Evolutionary conservation across 306 rosid species (phyloP).

Genomic region (Acacia crassicarpa): DNA sequence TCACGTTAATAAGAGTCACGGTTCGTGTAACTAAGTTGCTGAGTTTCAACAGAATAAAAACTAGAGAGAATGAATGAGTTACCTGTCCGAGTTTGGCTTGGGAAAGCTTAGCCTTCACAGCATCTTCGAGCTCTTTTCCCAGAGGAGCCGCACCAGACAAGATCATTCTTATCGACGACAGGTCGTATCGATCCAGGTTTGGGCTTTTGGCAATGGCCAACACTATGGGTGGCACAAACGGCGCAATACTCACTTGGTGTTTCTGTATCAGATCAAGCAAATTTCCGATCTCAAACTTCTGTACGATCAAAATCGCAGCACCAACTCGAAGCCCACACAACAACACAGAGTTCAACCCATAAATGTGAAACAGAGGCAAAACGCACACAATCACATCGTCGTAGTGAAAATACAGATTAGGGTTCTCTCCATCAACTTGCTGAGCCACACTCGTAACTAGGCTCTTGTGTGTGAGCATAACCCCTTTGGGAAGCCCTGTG

Average conservation of each 20-base stretch:
- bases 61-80: background rate
- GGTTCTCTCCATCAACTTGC: slow-evolving; percentile 77
- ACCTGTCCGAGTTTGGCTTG: slow-evolving; percentile 75
- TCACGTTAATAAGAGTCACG: too few relatives aligned
- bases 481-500: slow-evolving; percentile 74
- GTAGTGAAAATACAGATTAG: slow-evolving; percentile 43
- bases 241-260: slow-evolving; percentile 59
- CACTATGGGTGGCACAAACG: slow-evolving; percentile 79
- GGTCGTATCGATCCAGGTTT: slow-evolving; percentile 34
- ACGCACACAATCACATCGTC: slow-evolving; percentile 79
- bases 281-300: slow-evolving; percentile 53
- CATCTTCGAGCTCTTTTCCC: slow-evolving; percentile 64
- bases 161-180: slow-evolving; percentile 65
- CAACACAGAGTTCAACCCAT: slow-evolving; percentile 47
- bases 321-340: slow-evolving; percentile 65
- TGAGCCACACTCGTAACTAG: slow-evolving; percentile 72
- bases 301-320: slow-evolving; percentile 65
- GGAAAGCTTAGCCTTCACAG: slow-evolving; percentile 57
- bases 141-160: slow-evolving; percentile 80
- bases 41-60: too few relatives aligned
- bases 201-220: slow-evolving; percentile 29
- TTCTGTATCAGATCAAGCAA: slow-evolving; percentile 47
- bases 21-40: too few relatives aligned
- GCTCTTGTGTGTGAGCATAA: slow-evolving; percentile 65
- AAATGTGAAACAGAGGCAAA: slow-evolving; percentile 78